These are phyloP conservation scores for Chloranthus sessilifolius DNA, from an alignment of 164 flowering plant genomes.

Conservation along the genomic window DNA sequence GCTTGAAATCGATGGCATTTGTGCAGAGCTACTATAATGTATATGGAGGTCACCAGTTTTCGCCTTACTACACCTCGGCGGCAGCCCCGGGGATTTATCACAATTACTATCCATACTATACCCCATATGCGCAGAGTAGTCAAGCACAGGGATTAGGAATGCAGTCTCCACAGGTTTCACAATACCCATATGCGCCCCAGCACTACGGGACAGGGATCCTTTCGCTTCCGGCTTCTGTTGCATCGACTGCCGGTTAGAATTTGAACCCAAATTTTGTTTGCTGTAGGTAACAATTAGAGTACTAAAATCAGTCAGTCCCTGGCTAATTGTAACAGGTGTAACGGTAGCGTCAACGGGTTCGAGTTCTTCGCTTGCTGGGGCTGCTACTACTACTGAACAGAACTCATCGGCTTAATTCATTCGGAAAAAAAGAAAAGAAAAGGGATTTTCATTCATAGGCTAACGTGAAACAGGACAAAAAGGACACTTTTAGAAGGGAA, in stretches of 20 bases:
- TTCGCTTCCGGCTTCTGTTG: slow-evolving; percentile 40
- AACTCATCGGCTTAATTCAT: slow-evolving; percentile 31
- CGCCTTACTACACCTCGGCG: slow-evolving; percentile 42
- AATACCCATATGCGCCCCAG: slow-evolving; percentile 46
- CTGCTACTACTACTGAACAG: slow-evolving; percentile 29
- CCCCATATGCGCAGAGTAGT: slow-evolving; percentile 45
- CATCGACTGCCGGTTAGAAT: slow-evolving; percentile 18
- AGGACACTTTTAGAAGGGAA: background rate
- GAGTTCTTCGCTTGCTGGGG: slow-evolving; percentile 26
- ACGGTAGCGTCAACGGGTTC: slow-evolving; percentile 22
- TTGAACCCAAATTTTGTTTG: background rate
- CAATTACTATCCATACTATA: slow-evolving; percentile 44
- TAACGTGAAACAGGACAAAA: slow-evolving; percentile 12
- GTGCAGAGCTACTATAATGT: slow-evolving; percentile 51
- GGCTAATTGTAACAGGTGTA: slow-evolving; percentile 23
- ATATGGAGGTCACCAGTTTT: slow-evolving; percentile 51
- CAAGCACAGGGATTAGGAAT: slow-evolving; percentile 42
- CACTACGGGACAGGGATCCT: slow-evolving; percentile 38
- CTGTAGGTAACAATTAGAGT: background rate
- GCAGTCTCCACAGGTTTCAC: slow-evolving; percentile 50
- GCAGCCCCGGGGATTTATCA: slow-evolving; percentile 33
- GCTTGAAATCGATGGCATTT: no score
- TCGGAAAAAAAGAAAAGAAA: background rate
- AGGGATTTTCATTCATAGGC: slow-evolving; percentile 12
- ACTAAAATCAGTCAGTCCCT: background rate